These are phyloP conservation scores for Leishmania amazonensis DNA, from an alignment of 208 protist genomes.

Conservation along the genomic window DNA sequence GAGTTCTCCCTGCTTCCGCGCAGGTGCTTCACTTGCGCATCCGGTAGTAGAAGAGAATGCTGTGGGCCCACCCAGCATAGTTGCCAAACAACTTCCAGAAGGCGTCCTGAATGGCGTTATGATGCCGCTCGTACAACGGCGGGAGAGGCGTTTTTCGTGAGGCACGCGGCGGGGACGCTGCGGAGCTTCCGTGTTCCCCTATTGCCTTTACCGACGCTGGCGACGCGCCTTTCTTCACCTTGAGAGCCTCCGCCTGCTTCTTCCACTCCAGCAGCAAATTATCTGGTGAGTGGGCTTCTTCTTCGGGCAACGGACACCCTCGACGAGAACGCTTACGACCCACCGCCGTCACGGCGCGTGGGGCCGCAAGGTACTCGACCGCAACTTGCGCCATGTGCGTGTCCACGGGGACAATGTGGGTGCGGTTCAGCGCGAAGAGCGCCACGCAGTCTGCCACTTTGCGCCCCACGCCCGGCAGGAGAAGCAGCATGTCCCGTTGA, in stretches of 20 bases:
- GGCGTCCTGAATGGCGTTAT: constrained; percentile 75
- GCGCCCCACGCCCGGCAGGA: constrained; percentile 71
- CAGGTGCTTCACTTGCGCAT: constrained; percentile 27
- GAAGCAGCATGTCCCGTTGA: constrained; percentile 47
- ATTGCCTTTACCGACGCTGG: neutral
- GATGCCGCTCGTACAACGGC: constrained; percentile 43
- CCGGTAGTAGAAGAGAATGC: constrained; percentile 69
- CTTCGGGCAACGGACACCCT: neutral
- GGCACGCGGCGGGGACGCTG: neutral
- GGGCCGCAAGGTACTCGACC: constrained; percentile 37
- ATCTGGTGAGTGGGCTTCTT: neutral
- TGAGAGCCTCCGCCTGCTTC: constrained; percentile 9
- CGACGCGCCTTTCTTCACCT: constrained; percentile 12
- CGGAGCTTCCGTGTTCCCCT: neutral
- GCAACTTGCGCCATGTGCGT: constrained; percentile 90
- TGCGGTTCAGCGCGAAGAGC: constrained; percentile 65
- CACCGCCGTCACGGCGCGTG: neutral
- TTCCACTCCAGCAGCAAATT: constrained; percentile 22
- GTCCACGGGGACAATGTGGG: constrained; percentile 83
- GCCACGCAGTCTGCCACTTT: constrained; percentile 88
- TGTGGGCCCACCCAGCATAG: constrained; percentile 78
- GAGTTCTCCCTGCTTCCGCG: neutral
- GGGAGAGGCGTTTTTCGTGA: constrained; percentile 21
- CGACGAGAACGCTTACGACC: neutral
- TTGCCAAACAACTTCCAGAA: constrained; percentile 66